These are phyloP conservation scores for Quercus engelmannii DNA, from an alignment of 306 rosid genomes.

Conservation along the genomic window DNA sequence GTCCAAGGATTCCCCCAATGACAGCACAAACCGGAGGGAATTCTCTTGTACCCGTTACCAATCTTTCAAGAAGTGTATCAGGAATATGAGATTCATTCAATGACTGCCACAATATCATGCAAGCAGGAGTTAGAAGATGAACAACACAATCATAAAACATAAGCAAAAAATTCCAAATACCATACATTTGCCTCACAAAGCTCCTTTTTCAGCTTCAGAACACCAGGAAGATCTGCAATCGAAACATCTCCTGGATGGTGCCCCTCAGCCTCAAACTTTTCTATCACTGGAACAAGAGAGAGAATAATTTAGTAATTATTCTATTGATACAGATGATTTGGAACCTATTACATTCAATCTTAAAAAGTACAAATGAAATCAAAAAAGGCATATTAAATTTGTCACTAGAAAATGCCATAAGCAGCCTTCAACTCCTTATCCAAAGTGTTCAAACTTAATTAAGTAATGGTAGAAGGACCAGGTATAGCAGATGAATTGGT, in stretches of 20 bases:
- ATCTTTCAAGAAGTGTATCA: constrained; percentile 63
- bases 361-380: neutral
- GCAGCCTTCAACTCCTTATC: neutral
- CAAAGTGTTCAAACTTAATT: neutral
- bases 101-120: constrained; percentile 47
- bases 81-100: constrained; percentile 70
- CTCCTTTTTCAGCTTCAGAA: constrained; percentile 69
- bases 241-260: constrained; percentile 62
- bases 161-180: constrained; percentile 7
- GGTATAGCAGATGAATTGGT: neutral
- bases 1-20: constrained; percentile 91
- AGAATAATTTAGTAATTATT: neutral
- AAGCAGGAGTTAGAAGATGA: constrained; percentile 16
- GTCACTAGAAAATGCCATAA: neutral
- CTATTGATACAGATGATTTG: neutral
- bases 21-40: constrained; percentile 98
- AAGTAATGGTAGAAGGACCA: neutral
- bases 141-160: neutral
- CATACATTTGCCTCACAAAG: constrained; percentile 69
- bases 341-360: neutral
- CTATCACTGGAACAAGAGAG: constrained; percentile 52
- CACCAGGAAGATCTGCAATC: constrained; percentile 58
- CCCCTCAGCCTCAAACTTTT: constrained; percentile 71
- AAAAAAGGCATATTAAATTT: neutral
- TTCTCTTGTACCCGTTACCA: constrained; percentile 54